Conservation (phyloP, 257 asterid genomes). For the Jacaranda mimosifolia region DNA sequence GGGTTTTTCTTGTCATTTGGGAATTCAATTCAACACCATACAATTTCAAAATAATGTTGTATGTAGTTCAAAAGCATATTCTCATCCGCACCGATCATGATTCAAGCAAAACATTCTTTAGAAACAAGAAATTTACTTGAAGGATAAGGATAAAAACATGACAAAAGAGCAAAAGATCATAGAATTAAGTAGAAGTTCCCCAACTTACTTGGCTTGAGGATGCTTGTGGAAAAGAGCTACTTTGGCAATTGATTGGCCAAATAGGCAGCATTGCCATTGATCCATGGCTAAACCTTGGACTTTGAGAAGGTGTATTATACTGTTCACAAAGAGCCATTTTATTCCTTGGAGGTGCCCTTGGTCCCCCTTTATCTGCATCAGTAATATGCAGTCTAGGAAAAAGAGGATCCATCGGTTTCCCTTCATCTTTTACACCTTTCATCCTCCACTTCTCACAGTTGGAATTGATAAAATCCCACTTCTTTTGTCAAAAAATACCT, state of each 20-base stretch:
- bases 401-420: slow-evolving; percentile 52
- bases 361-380: slow-evolving; percentile 59
- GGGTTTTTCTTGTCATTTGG: too few relatives aligned
- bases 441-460: slow-evolving; percentile 25
- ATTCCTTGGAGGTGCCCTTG: slow-evolving; percentile 67
- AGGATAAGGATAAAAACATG: background rate
- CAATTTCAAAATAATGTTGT: too few relatives aligned
- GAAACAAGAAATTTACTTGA: background rate
- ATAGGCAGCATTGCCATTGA: slow-evolving; percentile 45
- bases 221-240: slow-evolving; percentile 32
- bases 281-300: slow-evolving; percentile 35
- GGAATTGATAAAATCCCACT: slow-evolving; percentile 29
- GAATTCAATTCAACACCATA: too few relatives aligned
- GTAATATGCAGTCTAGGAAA: slow-evolving; percentile 60
- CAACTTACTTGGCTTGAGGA: slow-evolving; percentile 52
- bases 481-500: too few relatives aligned
- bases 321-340: slow-evolving; percentile 66
- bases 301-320: slow-evolving; percentile 36
- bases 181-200: background rate
- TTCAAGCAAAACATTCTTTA: slow-evolving; percentile 16
- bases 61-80: background rate
- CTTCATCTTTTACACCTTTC: slow-evolving; percentile 56
- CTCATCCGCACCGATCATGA: background rate
- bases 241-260: slow-evolving; percentile 31
- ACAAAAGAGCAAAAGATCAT: background rate